Percentiles rank a stretch among this genome's conserved stretches.
phyloP scores from a whole-genome alignment of 768 basidiomycete genomes.

The Pluteus cervinus region DNA sequence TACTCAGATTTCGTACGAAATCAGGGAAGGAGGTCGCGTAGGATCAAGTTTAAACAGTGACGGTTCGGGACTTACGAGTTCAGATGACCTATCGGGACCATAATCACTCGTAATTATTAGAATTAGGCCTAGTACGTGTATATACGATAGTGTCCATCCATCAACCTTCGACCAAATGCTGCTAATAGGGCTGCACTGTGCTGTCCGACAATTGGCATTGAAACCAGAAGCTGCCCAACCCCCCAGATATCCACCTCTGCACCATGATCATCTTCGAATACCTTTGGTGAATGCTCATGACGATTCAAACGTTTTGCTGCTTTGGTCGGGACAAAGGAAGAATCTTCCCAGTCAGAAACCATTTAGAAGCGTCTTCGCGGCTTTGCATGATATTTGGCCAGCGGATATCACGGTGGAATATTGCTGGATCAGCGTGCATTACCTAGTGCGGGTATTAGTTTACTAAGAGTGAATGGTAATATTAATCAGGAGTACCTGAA shows the following conservation, averaged over 20 bases:
- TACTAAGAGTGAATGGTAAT: background rate
- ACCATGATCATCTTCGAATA: conserved; percentile 21
- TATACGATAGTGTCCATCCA: no score
- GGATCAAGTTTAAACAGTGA: no score
- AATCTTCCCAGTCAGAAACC: conserved; percentile 27
- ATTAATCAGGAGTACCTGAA: conserved; percentile 10
- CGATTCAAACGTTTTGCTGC: conserved; percentile 10
- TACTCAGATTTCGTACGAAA: no score
- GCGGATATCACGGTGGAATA: conserved; percentile 22
- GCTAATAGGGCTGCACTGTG: no score
- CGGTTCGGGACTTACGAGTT: no score
- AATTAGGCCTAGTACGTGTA: no score
- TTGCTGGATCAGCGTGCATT: conserved; percentile 10
- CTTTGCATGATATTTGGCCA: conserved; percentile 18
- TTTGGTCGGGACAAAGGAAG: conserved; percentile 12
- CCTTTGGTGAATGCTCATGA: conserved; percentile 15
- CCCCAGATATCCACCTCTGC: conserved; percentile 26
- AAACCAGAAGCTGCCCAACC: conserved; percentile 16
- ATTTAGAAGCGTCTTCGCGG: conserved; percentile 13
- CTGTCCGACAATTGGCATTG: background rate
- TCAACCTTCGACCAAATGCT: conserved; percentile 1
- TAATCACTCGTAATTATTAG: no score
- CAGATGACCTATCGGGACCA: no score
- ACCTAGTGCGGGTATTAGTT: conserved; percentile 9
- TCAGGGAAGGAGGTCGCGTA: no score